Percentiles rank a stretch among this genome's conserved stretches.
phyloP scores from a whole-genome alignment of 2,329 filamentous ascomycete species.

The Atkinsonella texensis region DNA sequence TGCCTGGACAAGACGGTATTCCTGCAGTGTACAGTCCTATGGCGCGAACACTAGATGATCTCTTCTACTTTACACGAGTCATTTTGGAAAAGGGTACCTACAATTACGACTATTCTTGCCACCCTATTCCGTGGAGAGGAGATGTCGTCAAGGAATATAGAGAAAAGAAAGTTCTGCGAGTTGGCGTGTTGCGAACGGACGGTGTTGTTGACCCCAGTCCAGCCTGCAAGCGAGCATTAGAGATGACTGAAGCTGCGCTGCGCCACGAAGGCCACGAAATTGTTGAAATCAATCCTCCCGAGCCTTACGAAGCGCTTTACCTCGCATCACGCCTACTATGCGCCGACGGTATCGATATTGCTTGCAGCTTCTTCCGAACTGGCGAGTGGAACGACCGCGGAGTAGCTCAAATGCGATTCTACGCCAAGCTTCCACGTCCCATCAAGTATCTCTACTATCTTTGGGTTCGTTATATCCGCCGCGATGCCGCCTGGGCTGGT shows the following conservation, averaged over 20 bases:
- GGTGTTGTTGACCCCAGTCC: slow-evolving; percentile 78
- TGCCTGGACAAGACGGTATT: slow-evolving; percentile 86
- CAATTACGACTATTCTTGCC: slow-evolving; percentile 77
- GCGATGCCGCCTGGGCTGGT: slow-evolving; percentile 67
- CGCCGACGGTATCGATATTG: slow-evolving; percentile 71
- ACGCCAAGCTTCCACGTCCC: slow-evolving; percentile 61
- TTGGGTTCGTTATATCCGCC: slow-evolving; percentile 73
- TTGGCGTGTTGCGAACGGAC: slow-evolving; percentile 70
- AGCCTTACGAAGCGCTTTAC: slow-evolving; percentile 61
- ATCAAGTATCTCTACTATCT: slow-evolving; percentile 79
- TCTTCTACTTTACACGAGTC: slow-evolving; percentile 71
- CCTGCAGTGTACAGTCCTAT: slow-evolving; percentile 86
- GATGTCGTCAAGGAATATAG: slow-evolving; percentile 46
- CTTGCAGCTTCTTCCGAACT: slow-evolving; percentile 60
- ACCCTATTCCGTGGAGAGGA: slow-evolving; percentile 69
- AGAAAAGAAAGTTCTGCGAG: slow-evolving; percentile 50
- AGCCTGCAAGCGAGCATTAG: slow-evolving; percentile 66
- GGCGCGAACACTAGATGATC: slow-evolving; percentile 71
- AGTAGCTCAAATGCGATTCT: slow-evolving; percentile 59
- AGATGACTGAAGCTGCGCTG: slow-evolving; percentile 58
- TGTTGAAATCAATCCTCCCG: slow-evolving; percentile 48
- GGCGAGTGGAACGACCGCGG: slow-evolving; percentile 74
- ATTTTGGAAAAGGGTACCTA: slow-evolving; percentile 75
- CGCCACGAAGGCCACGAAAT: slow-evolving; percentile 64
- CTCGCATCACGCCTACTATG: slow-evolving; percentile 74